These are phyloP conservation scores for Erodium trifolium DNA, from an alignment of 441 rosid genomes.

Conservation along the genomic window DNA sequence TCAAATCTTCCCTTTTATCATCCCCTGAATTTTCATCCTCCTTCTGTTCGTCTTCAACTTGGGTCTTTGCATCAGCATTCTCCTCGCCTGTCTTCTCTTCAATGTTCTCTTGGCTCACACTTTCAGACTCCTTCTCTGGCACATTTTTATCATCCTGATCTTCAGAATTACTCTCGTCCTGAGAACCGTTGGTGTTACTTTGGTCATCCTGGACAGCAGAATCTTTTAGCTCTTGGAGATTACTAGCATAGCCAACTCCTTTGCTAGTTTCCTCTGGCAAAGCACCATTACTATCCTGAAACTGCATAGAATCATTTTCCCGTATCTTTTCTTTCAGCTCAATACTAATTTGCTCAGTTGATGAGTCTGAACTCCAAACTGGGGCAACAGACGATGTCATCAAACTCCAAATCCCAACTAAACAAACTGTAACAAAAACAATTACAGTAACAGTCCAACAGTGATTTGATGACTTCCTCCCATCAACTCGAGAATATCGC, in stretches of 20 bases:
- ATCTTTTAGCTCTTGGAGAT: constrained; percentile 8
- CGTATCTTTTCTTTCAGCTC: constrained; percentile 21
- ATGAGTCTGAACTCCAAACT: constrained; percentile 23
- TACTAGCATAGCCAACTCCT: constrained; percentile 15
- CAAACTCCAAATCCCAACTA: constrained; percentile 55
- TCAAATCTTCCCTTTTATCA: constrained; percentile 21
- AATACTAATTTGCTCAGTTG: constrained; percentile 21
- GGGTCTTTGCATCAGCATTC: constrained; percentile 8
- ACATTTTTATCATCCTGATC: constrained; percentile 4
- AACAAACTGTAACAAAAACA: constrained; percentile 32
- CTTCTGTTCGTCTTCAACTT: constrained; percentile 17
- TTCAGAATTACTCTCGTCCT: constrained; percentile 5
- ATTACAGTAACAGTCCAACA: constrained; percentile 34
- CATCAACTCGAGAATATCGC: constrained; percentile 45
- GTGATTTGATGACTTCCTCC: constrained; percentile 42
- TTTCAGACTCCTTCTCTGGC: constrained; percentile 20
- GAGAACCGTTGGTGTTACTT: constrained; percentile 4
- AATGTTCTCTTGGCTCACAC: constrained; percentile 25
- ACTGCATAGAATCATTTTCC: constrained; percentile 21
- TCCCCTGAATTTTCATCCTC: constrained; percentile 28
- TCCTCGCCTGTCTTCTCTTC: constrained; percentile 23
- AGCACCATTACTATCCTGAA: constrained; percentile 23
- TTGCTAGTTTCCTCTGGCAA: constrained; percentile 14
- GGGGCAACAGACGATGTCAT: constrained; percentile 40
- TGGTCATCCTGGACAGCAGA: constrained; percentile 8